These are phyloP conservation scores for Neocucurbitaria cava DNA, from an alignment of 2,329 filamentous ascomycete genomes.

Conservation along the genomic window DNA sequence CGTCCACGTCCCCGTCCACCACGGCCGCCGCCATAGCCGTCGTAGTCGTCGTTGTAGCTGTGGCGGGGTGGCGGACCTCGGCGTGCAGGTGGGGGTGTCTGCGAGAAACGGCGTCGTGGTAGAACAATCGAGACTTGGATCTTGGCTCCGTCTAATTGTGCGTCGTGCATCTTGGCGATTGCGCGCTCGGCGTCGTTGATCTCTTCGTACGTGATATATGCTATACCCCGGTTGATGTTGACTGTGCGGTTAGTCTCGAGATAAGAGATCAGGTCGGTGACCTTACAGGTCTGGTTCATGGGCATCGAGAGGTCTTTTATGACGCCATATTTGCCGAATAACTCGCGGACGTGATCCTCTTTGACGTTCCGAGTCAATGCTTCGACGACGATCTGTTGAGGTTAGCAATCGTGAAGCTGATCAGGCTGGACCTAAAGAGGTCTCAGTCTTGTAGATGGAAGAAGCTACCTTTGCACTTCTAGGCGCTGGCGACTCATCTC, in stretches of 20 bases:
- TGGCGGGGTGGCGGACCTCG: slow-evolving; percentile 54
- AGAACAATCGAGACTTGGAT: slow-evolving; percentile 90
- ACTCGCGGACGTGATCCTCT: slow-evolving; percentile 85
- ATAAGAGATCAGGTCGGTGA: background rate
- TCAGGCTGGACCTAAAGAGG: background rate
- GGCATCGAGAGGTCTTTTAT: slow-evolving; percentile 90
- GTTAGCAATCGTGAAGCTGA: slow-evolving; percentile 2
- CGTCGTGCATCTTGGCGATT: slow-evolving; percentile 97
- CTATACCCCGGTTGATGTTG: slow-evolving; percentile 89
- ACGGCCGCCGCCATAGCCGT: slow-evolving; percentile 27
- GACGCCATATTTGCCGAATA: slow-evolving; percentile 86
- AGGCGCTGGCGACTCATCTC: slow-evolving; percentile 41
- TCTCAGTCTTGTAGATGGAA: background rate
- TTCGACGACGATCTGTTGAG: slow-evolving; percentile 84
- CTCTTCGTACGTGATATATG: slow-evolving; percentile 84
- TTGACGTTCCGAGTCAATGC: slow-evolving; percentile 95
- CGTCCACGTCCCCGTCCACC: slow-evolving; percentile 30
- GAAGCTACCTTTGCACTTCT: slow-evolving; percentile 48
- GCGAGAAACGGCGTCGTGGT: slow-evolving; percentile 81
- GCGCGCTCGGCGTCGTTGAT: slow-evolving; percentile 83
- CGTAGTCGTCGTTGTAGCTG: slow-evolving; percentile 25
- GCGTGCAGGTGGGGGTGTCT: slow-evolving; percentile 75
- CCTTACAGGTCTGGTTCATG: slow-evolving; percentile 82
- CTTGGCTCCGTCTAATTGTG: slow-evolving; percentile 82
- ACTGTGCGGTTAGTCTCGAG: slow-evolving; percentile 58